Base-by-base conservation (phyloP, 2,329 filamentous ascomycete species). In the Ophiostoma novo-ulmi region DNA sequence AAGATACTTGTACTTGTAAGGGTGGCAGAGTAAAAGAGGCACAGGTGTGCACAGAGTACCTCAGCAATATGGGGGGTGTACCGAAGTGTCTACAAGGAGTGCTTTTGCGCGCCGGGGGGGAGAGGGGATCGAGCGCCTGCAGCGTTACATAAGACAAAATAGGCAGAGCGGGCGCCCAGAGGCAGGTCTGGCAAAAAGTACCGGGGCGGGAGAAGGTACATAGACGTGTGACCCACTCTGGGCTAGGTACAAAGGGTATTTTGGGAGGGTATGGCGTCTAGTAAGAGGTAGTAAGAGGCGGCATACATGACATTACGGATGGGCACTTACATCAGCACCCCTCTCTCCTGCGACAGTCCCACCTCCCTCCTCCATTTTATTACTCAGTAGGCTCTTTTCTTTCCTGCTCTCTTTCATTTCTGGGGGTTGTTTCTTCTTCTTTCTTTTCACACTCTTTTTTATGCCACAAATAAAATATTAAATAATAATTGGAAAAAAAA, bases 121-220 rank as follows among this genome's bases (percentile, higher is more conserved):
- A 10, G 10, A 7, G 39, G 39, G 31, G 0, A 31, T 17, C 14
- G 10, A 44, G 22, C n/a, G 3, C 58, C 36, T 63, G 58, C 35
- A 63, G 58, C 58, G 58, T 63, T 63, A 63, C 58, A 63, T 63
- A 63, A 63, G 58, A 63, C 58, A 63, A 17, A 20, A 63, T n/a
- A 17, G 58, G 26, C 5, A 63, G 14, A 63, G 58, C 26, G 26
- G 26, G 52, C 52, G n/a, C n/a, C 52, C 44, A 48, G n/a, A 58
- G 52, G 52, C 52, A 26, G 52, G 52, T 58, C 52, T 58, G 26
- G 52, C 52, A 58, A 58, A 58, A 58, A 58, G 58, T 63, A 63
- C 26, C 26, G 58, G 22, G 26, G 58, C 26, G 58, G 22, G 58
- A 6, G 58, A 63, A 63, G 22, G 58, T 63, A 63, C 58, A 63